phyloP scores from a whole-genome alignment of 306 rosid genomes.

The Quercus cerris region DNA sequence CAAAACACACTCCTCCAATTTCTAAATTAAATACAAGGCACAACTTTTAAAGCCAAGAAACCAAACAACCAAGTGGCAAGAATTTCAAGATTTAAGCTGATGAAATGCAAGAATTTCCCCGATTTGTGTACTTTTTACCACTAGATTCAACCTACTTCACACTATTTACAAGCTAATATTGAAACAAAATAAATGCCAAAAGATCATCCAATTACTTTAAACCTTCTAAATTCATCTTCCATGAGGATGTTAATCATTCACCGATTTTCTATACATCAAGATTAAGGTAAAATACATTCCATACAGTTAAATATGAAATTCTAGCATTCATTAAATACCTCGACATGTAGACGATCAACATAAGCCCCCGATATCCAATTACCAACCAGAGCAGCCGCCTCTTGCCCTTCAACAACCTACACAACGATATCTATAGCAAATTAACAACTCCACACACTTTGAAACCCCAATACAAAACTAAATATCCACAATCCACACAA shows the following conservation, averaged over 20 bases:
- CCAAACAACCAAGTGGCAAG: neutral
- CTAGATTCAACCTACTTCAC: neutral
- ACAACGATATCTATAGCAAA: neutral
- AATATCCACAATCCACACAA: too few relatives aligned
- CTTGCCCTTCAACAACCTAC: constrained; percentile 95
- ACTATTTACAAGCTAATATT: neutral
- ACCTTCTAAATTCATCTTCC: neutral
- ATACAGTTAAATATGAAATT: neutral
- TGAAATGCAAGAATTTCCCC: neutral
- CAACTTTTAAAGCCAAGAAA: neutral
- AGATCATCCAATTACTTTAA: neutral
- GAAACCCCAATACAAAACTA: neutral
- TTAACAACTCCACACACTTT: neutral
- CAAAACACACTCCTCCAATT: neutral
- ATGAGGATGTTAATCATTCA: neutral
- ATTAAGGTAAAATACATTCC: neutral
- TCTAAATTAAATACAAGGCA: neutral
- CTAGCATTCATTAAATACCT: constrained; percentile 40
- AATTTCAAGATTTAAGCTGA: neutral
- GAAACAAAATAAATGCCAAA: neutral
- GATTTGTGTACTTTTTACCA: neutral
- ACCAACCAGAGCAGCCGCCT: constrained; percentile 61
- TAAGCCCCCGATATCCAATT: constrained; percentile 85
- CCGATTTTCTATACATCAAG: neutral
- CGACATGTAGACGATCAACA: constrained; percentile 80